Evolutionary conservation across 495 filamentous ascomycete species (phyloP).

Genomic region (Talaromyces thailandensis): DNA sequence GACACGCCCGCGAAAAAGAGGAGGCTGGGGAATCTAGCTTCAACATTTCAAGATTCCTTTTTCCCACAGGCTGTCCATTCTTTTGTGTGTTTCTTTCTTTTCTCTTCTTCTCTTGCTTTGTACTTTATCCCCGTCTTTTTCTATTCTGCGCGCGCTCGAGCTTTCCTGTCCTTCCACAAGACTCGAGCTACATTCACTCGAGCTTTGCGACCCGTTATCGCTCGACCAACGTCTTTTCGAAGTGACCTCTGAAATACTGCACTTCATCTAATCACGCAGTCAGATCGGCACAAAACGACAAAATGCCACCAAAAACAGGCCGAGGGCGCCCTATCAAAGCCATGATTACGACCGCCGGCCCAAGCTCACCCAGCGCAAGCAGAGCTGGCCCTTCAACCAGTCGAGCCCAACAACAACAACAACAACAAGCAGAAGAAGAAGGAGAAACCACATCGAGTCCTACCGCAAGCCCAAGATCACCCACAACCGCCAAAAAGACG

Average conservation of each 20-base stretch:
- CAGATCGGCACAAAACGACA: not conserved
- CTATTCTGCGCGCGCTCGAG: not conserved
- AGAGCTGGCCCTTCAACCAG: not conserved
- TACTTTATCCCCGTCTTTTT: not conserved
- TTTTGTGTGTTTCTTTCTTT: not conserved
- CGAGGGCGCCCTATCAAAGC: not conserved
- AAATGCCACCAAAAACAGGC: not conserved
- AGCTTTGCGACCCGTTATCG: not conserved
- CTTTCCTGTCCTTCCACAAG: not conserved
- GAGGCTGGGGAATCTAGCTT: slow-evolving; percentile 4
- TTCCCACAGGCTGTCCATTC: not conserved
- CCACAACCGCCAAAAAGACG: not conserved
- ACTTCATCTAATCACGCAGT: not conserved
- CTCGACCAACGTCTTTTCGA: not conserved
- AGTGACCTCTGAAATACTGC: not conserved
- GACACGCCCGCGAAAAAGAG: slow-evolving; percentile 1
- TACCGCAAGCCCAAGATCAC: not conserved
- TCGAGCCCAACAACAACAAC: no score
- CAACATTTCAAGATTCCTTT: slow-evolving; percentile 3
- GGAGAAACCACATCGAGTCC: not conserved
- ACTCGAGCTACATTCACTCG: not conserved
- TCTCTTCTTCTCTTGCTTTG: not conserved
- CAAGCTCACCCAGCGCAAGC: not conserved
- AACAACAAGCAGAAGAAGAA: no score
- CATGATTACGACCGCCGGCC: not conserved